Evolutionary conservation across 345 rosid species (phyloP).

Genomic region (Heritiera fomes): DNA sequence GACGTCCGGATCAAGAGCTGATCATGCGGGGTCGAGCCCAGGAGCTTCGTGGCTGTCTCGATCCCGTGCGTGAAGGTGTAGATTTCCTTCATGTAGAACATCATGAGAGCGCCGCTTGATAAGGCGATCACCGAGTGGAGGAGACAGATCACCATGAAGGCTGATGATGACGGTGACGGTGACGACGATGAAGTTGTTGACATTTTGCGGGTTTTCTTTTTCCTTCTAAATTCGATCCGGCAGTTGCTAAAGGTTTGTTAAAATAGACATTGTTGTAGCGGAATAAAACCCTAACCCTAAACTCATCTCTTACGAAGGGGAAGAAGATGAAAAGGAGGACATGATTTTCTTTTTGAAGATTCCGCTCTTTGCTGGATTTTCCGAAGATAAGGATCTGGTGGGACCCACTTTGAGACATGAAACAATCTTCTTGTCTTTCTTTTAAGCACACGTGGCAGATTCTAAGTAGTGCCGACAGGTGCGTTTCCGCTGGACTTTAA

Average conservation of each 20-base stretch:
- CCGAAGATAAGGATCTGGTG: constrained; percentile 21
- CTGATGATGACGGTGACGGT: constrained; percentile 31
- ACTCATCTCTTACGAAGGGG: background rate
- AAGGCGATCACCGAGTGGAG: constrained; percentile 67
- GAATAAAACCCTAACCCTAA: constrained; percentile 15
- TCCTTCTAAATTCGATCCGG: background rate
- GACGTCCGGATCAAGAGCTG: constrained; percentile 71
- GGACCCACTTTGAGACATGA: constrained; percentile 14
- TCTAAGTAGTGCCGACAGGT: constrained; percentile 16
- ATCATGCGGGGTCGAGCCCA: constrained; percentile 69
- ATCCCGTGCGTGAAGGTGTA: constrained; percentile 63
- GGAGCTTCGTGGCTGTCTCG: constrained; percentile 50
- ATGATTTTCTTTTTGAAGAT: background rate
- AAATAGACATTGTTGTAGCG: constrained; percentile 17
- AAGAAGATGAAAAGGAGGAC: background rate
- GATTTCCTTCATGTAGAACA: constrained; percentile 58
- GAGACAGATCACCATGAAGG: constrained; percentile 57
- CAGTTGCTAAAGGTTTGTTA: background rate
- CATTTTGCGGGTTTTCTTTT: constrained; percentile 22
- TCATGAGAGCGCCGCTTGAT: constrained; percentile 62
- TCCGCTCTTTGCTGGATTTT: background rate
- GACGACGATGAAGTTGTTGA: constrained; percentile 35
- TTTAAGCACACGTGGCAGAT: constrained; percentile 15
- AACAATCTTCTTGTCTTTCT: background rate
- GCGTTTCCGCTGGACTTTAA: background rate